phyloP scores from a whole-genome alignment of 495 filamentous ascomycete species.

The Evernia prunastri region DNA sequence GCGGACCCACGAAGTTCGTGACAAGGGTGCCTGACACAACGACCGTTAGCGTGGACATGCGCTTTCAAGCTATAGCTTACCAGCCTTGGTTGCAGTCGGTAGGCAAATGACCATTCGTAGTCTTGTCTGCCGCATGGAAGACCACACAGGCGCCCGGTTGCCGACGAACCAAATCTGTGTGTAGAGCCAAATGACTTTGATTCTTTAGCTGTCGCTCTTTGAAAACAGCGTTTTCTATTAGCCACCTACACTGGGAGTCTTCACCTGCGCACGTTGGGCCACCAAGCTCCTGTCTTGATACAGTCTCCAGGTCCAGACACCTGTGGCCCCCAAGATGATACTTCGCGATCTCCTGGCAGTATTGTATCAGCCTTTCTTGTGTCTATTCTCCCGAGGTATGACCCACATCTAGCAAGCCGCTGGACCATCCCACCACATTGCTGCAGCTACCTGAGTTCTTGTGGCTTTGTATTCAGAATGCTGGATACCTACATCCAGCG shows the following conservation, averaged over 20 bases:
- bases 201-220: neutral
- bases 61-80: neutral
- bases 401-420: slow-evolving; percentile 1
- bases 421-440: slow-evolving; percentile 8
- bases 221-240: neutral
- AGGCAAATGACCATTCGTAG: slow-evolving; percentile 10
- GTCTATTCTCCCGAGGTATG: neutral
- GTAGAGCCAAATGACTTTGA: slow-evolving; percentile 18
- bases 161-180: slow-evolving; percentile 20
- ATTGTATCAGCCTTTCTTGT: neutral
- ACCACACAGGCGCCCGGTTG: slow-evolving; percentile 12
- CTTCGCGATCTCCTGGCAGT: slow-evolving; percentile 6
- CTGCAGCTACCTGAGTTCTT: neutral
- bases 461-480: neutral
- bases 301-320: slow-evolving; percentile 12
- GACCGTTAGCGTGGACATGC: neutral
- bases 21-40: neutral
- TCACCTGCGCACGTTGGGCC: slow-evolving; percentile 12
- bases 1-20: slow-evolving; percentile 6
- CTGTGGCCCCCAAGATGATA: slow-evolving; percentile 10
- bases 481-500: slow-evolving; percentile 10
- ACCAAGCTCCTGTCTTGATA: slow-evolving; percentile 15
- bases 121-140: slow-evolving; percentile 11
- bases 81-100: neutral
- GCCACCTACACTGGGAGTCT: slow-evolving; percentile 7